A percentile compares a stretch with the other conserved stretches of the same genome.
Conservation (phyloP, 2,329 filamentous ascomycete species). For the Calonectria hongkongensis region DNA sequence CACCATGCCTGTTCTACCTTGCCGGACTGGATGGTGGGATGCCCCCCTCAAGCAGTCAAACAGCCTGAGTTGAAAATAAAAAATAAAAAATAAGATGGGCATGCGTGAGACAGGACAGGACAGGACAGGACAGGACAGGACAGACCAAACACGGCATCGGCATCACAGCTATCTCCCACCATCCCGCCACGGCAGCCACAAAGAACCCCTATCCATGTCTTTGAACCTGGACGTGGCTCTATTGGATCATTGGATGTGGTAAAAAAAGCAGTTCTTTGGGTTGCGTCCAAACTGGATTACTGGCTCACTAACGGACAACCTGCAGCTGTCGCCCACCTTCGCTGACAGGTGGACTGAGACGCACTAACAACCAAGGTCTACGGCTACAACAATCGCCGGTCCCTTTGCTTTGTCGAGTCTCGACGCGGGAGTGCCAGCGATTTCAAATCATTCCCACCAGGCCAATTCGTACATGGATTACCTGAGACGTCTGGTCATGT, state of each 20-base stretch:
- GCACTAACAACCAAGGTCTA: conserved; percentile 23
- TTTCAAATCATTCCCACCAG: conserved; percentile 21
- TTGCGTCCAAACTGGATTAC: conserved; percentile 30
- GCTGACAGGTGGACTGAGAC: conserved; percentile 31
- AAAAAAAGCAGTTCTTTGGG: conserved; percentile 27
- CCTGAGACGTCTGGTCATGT: conserved; percentile 16
- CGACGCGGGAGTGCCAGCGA: conserved; percentile 5
- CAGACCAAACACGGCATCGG: conserved; percentile 24
- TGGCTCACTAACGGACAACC: conserved; percentile 33
- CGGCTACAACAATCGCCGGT: conserved; percentile 23
- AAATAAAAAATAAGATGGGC: conserved; percentile 16
- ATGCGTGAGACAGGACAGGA: conserved; percentile 8
- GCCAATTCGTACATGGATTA: background rate
- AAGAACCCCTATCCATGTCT: conserved; percentile 28
- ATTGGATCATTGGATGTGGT: conserved; percentile 17
- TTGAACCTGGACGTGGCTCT: conserved; percentile 25
- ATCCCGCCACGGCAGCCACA: conserved; percentile 34
- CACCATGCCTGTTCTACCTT: background rate
- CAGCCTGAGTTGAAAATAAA: conserved; percentile 5
- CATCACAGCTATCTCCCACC: conserved; percentile 25
- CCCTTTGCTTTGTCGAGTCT: conserved; percentile 25
- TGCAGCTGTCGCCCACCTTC: conserved; percentile 31
- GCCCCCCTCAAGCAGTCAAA: background rate
- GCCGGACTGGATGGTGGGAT: conserved; percentile 1
- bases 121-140: conserved; percentile 19